A percentile compares a stretch with the other conserved stretches of the same genome.
phyloP scores from a whole-genome alignment of 202 grass and related monocot species.

The Setaria viridis region DNA sequence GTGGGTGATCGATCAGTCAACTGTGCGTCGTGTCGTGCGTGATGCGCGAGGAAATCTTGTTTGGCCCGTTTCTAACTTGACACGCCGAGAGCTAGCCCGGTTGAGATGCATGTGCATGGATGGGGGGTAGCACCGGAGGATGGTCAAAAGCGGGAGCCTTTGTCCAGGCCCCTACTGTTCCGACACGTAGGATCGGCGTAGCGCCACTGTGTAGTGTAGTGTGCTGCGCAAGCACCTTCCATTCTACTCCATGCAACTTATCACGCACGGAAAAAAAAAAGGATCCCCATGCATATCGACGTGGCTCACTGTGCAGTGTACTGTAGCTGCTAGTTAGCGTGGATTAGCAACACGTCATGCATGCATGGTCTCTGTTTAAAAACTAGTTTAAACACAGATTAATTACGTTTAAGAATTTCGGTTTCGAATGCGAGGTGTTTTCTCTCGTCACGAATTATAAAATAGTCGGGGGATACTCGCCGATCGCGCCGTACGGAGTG shows the following conservation, averaged over 20 bases:
- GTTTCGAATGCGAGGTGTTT: too few relatives aligned
- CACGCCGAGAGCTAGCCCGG: neutral
- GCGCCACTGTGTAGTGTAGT: neutral
- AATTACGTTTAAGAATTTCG: too few relatives aligned
- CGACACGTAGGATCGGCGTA: neutral
- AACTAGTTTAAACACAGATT: too few relatives aligned
- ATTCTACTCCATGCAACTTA: too few relatives aligned
- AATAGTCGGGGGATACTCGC: neutral
- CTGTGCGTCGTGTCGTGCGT: neutral
- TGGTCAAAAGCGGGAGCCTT: neutral
- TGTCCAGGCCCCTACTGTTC: neutral
- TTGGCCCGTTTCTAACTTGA: neutral
- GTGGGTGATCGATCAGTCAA: neutral
- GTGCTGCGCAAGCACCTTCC: too few relatives aligned
- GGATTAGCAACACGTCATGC: too few relatives aligned
- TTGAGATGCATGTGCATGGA: neutral
- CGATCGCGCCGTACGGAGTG: neutral
- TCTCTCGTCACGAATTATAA: neutral
- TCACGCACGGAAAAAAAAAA: too few relatives aligned
- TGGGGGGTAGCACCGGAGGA: neutral
- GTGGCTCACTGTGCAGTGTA: too few relatives aligned
- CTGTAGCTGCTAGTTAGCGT: too few relatives aligned
- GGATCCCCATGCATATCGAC: too few relatives aligned
- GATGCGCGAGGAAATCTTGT: neutral
- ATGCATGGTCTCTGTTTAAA: too few relatives aligned